A percentile compares a stretch with the other conserved stretches of the same genome.
Evolutionary conservation across 176 grass and related monocot genomes (phyloP).

Genomic region (Canna indica): DNA sequence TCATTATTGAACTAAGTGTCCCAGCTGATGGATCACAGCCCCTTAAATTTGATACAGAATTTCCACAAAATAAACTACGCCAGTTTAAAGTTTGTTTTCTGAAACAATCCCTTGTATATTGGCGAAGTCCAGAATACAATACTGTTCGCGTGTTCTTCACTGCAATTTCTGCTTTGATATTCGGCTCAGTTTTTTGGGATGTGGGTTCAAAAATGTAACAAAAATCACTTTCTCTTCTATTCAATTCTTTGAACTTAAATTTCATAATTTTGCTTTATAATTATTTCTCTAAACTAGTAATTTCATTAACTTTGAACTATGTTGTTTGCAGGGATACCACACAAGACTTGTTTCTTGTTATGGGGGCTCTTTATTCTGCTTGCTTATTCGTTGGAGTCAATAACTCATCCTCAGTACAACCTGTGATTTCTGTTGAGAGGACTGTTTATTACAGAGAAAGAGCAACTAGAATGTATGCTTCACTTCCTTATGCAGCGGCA

Average conservation of each 20-base stretch:
- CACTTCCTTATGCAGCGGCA: conserved; percentile 68
- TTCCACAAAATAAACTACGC: conserved; percentile 38
- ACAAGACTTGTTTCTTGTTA: conserved; percentile 43
- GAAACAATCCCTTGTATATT: conserved; percentile 67
- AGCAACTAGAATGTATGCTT: conserved; percentile 58
- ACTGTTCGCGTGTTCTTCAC: conserved; percentile 53
- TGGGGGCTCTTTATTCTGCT: conserved; percentile 60
- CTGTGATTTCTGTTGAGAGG: conserved; percentile 62
- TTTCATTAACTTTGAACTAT: no score
- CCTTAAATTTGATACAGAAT: conserved; percentile 46
- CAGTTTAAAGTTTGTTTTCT: conserved; percentile 41
- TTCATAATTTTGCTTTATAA: no score
- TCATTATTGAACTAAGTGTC: conserved; percentile 40
- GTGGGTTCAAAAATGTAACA: conserved; percentile 40
- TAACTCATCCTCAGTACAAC: conserved; percentile 55
- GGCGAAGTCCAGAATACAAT: conserved; percentile 75
- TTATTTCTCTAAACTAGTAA: no score
- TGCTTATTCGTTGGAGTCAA: conserved; percentile 65
- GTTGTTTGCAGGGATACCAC: conserved; percentile 51
- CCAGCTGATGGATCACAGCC: conserved; percentile 34
- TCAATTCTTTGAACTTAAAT: neutral
- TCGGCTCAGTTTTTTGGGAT: conserved; percentile 69
- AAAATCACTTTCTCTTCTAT: no score
- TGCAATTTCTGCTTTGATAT: conserved; percentile 39
- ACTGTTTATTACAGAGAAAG: conserved; percentile 63